Percentiles rank a stretch among this genome's conserved stretches.
phyloP scores from a whole-genome alignment of 306 rosid genomes.

The Alnus rubra region DNA sequence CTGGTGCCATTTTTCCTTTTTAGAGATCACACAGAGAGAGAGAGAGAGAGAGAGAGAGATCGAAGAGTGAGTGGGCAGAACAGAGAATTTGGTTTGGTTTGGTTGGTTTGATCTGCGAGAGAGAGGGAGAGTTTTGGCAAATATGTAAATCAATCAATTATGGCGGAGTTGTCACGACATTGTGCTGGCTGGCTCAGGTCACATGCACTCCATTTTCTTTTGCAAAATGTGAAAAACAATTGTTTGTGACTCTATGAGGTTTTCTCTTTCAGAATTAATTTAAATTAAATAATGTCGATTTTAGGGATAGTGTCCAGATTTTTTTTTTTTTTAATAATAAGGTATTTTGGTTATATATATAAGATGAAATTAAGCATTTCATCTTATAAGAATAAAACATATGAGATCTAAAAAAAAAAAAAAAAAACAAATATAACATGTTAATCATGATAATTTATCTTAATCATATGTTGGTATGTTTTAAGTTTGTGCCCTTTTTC shows the following conservation, averaged over 20 bases:
- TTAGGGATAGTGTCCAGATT: too few relatives aligned
- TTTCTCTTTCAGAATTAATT: not conserved
- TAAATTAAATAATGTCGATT: too few relatives aligned
- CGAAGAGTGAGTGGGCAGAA: not conserved
- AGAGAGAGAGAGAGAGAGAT: not conserved
- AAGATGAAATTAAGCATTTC: too few relatives aligned
- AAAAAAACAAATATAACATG: too few relatives aligned
- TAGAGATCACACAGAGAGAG: not conserved
- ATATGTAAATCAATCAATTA: not conserved
- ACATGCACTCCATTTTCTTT: not conserved
- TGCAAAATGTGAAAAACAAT: not conserved
- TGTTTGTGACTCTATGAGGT: too few relatives aligned
- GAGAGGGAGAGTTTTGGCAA: not conserved
- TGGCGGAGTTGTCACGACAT: not conserved
- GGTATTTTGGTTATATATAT: too few relatives aligned
- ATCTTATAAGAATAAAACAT: too few relatives aligned
- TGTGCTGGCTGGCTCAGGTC: not conserved
- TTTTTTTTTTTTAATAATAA: too few relatives aligned
- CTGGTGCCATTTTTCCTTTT: conserved; percentile 47
- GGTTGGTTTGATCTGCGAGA: conserved; percentile 19
- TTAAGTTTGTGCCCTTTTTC: too few relatives aligned
- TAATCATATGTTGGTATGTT: too few relatives aligned
- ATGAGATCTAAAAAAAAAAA: too few relatives aligned
- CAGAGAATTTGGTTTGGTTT: not conserved
- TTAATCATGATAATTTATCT: too few relatives aligned